Conservation (phyloP, 1,284 basidiomycete species). For the Laetiporus sulphureus region DNA sequence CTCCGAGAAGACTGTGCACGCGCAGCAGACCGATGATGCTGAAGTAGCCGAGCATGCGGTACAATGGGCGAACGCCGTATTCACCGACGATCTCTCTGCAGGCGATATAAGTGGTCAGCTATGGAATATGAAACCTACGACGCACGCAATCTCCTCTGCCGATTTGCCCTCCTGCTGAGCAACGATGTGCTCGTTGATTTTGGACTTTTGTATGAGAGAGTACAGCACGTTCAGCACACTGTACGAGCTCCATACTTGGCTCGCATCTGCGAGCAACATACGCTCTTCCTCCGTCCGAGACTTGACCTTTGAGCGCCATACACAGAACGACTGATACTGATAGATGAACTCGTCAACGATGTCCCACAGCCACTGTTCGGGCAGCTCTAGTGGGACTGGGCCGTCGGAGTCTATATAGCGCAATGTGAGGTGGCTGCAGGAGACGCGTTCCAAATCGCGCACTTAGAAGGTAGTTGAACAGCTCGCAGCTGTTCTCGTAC, state of each 20-base stretch:
- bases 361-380: slow-evolving; percentile 98
- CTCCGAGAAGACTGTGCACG: slow-evolving; percentile 93
- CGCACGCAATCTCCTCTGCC: slow-evolving; percentile 78
- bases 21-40: slow-evolving; percentile 92
- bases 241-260: slow-evolving; percentile 94
- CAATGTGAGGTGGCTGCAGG: too few relatives aligned
- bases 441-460: too few relatives aligned
- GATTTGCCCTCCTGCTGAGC: slow-evolving; percentile 79
- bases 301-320: slow-evolving; percentile 83
- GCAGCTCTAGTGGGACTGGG: slow-evolving; percentile 87
- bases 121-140: slow-evolving; percentile 12
- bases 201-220: slow-evolving; percentile 95
- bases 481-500: slow-evolving; percentile 97
- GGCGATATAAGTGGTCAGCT: slow-evolving; percentile 5
- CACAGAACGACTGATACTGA: slow-evolving; percentile 95
- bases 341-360: slow-evolving; percentile 99
- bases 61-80: slow-evolving; percentile 85
- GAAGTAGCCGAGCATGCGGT: slow-evolving; percentile 97
- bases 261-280: slow-evolving; percentile 71
- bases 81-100: slow-evolving; percentile 82
- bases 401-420: slow-evolving; percentile 75
- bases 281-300: slow-evolving; percentile 90
- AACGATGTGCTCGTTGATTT: slow-evolving; percentile 89
- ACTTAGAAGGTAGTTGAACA: slow-evolving; percentile 94
- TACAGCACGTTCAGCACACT: slow-evolving; percentile 97